phyloP scores from a whole-genome alignment of 495 filamentous ascomycete species.

The Barbatosphaeria neglecta region DNA sequence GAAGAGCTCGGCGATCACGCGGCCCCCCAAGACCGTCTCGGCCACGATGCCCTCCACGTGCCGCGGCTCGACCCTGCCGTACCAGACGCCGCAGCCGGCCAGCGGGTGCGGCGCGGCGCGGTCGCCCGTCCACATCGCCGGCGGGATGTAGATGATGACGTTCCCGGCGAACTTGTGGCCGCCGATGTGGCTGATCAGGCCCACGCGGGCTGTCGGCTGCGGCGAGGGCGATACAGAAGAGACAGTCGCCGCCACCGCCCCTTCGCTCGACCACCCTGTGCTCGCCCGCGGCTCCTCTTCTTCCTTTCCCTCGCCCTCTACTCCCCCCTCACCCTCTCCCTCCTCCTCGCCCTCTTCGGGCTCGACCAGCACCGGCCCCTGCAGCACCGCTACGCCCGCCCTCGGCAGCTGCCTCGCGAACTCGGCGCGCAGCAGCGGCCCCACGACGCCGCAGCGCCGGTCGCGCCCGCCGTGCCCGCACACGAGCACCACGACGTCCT shows the following conservation, averaged over 20 bases:
- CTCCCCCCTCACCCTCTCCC: constrained; percentile 4
- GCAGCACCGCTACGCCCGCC: constrained; percentile 21
- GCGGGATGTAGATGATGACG: constrained; percentile 81
- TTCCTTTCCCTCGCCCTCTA: background rate
- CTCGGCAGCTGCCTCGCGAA: constrained; percentile 42
- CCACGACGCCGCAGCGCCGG: constrained; percentile 66
- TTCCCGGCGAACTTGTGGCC: constrained; percentile 94
- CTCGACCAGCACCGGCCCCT: constrained; percentile 22
- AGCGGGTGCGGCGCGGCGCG: constrained; percentile 40
- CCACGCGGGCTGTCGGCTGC: constrained; percentile 45
- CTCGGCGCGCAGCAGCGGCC: constrained; percentile 55
- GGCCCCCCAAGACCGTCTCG: constrained; percentile 66
- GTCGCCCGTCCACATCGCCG: constrained; percentile 23
- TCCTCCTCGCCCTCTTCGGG: constrained; percentile 8
- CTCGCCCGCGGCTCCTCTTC: background rate
- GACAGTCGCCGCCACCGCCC: too few relatives aligned
- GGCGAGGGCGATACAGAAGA: background rate
- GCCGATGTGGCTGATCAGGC: constrained; percentile 75
- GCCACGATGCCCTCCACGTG: constrained; percentile 79
- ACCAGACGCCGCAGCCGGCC: constrained; percentile 83
- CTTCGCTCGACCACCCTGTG: too few relatives aligned
- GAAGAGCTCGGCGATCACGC: constrained; percentile 65
- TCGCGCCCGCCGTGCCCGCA: constrained; percentile 79
- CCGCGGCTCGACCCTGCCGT: constrained; percentile 74
- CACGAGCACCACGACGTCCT: constrained; percentile 62